Base-by-base conservation (phyloP, 306 rosid genomes). In the Cyclanthera cordifolia region DNA sequence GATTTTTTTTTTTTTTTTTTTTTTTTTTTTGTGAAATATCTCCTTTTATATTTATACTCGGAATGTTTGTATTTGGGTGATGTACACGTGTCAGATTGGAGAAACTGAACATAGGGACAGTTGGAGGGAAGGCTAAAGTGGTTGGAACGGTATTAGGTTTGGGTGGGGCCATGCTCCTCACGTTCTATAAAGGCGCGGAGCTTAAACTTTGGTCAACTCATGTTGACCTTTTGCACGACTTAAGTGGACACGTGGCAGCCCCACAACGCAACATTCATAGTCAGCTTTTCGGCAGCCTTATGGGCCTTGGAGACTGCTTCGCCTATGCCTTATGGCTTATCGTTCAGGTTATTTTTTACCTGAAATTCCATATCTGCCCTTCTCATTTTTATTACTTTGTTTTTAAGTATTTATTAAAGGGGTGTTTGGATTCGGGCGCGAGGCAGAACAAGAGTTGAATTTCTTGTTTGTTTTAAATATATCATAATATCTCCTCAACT, bases 81-180 rank as follows among this genome's bases (percentile, higher is more conserved):
- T 20, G 30, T 8, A 4, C 8, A 34, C 41, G 41, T 34, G 47
- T 27, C 76, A 81, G 82, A 12, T 5, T 72, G 74, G 89, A 87
- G 71, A 80, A 28, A 72, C 17, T 84, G 46, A 76, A 75, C 49
- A 43, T 79, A 27, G 32, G 76, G 75, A 53, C 60, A 15, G 8
- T 4, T 19, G 75, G 66, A 3, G 90, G 94, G 73, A 76, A 64
- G 54, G 86, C 85, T 0, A 87, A 85, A 70, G 74, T 79, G 27
- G 2, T 74, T 0, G 90, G 90, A 5, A 81, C 90, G 3, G 0
- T 81, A 2, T 56, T 30, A 0, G 86, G 85, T 19, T 47, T 84
- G 10, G 57, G 79, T 25, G 93, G 93, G 8, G 94, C 94, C 28
- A 80, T 77, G 88, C 10, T 82, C 1, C 70, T 85, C 11, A 81